These are phyloP conservation scores for Fusarium odoratissimum DNA, from an alignment of 2,329 filamentous ascomycete species.

Conservation along the genomic window DNA sequence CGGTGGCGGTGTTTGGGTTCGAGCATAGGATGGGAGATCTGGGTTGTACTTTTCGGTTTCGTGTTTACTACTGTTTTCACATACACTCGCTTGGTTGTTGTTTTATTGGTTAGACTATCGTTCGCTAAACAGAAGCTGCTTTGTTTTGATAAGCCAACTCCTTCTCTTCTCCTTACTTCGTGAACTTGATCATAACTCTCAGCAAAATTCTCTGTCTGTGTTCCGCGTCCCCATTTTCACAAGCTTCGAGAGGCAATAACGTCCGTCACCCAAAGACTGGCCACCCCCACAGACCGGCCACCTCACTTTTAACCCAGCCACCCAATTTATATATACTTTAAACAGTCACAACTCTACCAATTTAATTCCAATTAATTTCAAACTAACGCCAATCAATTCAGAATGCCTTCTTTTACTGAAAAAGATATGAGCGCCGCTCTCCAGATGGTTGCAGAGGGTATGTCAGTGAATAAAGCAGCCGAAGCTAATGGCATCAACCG, in stretches of 20 bases:
- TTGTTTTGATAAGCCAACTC: constrained; percentile 10
- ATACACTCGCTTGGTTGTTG: constrained; percentile 30
- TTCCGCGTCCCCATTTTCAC: background rate
- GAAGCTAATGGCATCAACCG: too few relatives aligned
- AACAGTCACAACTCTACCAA: too few relatives aligned
- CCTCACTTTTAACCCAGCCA: too few relatives aligned
- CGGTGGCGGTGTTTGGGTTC: background rate
- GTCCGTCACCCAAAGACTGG: too few relatives aligned
- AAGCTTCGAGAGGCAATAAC: background rate
- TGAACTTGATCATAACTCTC: background rate
- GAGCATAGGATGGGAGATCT: background rate
- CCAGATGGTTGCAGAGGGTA: too few relatives aligned
- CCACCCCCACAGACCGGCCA: too few relatives aligned
- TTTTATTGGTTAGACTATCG: constrained; percentile 27
- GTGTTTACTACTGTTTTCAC: constrained; percentile 20
- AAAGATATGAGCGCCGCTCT: too few relatives aligned
- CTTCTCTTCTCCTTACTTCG: background rate
- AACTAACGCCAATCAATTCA: too few relatives aligned
- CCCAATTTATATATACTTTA: too few relatives aligned
- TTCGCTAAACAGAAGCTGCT: constrained; percentile 34
- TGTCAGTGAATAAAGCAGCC: too few relatives aligned
- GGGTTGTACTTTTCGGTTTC: background rate
- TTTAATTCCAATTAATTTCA: too few relatives aligned
- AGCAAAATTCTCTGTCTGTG: background rate
- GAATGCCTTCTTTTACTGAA: too few relatives aligned